Conservation (phyloP, 2,329 filamentous ascomycete species). For the Dendrostoma leiphaemia region DNA sequence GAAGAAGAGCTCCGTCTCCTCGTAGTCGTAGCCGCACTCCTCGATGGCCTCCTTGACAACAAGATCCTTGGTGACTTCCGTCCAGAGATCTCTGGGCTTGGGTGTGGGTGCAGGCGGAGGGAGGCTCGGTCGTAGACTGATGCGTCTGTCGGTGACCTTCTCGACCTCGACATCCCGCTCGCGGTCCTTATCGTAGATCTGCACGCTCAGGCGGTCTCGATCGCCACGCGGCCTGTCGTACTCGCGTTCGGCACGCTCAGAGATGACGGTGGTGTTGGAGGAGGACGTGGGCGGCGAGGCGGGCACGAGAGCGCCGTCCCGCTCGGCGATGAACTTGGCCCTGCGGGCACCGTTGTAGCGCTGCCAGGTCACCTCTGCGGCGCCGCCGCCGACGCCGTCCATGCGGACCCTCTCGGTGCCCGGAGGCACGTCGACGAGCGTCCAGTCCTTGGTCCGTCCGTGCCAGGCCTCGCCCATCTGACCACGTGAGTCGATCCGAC, state of each 20-base stretch:
- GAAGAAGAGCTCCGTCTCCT: slow-evolving; percentile 86
- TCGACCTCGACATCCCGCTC: slow-evolving; percentile 53
- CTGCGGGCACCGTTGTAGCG: slow-evolving; percentile 75
- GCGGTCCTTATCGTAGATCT: slow-evolving; percentile 41
- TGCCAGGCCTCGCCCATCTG: slow-evolving; percentile 72
- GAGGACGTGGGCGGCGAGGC: slow-evolving; percentile 33
- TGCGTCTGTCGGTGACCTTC: slow-evolving; percentile 52
- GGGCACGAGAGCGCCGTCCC: slow-evolving; percentile 32
- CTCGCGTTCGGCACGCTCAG: slow-evolving; percentile 23
- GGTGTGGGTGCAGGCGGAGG: slow-evolving; percentile 34
- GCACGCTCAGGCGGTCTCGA: slow-evolving; percentile 42
- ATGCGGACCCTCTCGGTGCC: slow-evolving; percentile 80
- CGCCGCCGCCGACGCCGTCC: slow-evolving; percentile 74
- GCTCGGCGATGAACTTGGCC: slow-evolving; percentile 70
- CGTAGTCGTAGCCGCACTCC: slow-evolving; percentile 78
- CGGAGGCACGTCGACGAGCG: slow-evolving; percentile 79
- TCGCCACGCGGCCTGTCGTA: slow-evolving; percentile 30
- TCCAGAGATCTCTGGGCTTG: slow-evolving; percentile 76
- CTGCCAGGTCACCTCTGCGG: slow-evolving; percentile 75
- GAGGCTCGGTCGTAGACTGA: slow-evolving; percentile 35
- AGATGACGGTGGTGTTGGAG: slow-evolving; percentile 24
- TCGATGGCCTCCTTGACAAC: slow-evolving; percentile 86
- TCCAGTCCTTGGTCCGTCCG: slow-evolving; percentile 74
- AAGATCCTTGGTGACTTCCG: slow-evolving; percentile 92
- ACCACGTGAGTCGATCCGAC: slow-evolving; percentile 56